Percentiles rank a stretch among this genome's conserved stretches.
Evolutionary conservation across 2,329 filamentous ascomycete genomes (phyloP).

Genomic region (Thermochaetoides dissita): DNA sequence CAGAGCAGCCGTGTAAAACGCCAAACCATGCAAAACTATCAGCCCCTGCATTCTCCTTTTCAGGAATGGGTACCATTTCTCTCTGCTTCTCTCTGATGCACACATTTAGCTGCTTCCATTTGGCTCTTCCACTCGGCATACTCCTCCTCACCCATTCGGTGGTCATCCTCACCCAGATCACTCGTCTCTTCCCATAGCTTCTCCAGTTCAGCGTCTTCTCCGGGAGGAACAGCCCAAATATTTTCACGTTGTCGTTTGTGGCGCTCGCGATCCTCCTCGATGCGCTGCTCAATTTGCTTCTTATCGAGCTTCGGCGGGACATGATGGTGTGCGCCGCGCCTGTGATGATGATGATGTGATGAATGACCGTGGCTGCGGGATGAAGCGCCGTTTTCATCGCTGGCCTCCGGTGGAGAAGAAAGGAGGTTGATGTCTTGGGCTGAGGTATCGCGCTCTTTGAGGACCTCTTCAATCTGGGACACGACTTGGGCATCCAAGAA

Average conservation of each 20-base stretch:
- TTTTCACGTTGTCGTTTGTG: conserved; percentile 86
- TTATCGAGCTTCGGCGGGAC: conserved; percentile 49
- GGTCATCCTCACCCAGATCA: conserved; percentile 78
- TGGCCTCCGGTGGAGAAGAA: conserved; percentile 28
- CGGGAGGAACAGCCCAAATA: conserved; percentile 73
- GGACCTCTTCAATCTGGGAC: conserved; percentile 64
- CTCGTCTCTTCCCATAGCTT: conserved; percentile 79
- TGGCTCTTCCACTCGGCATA: conserved; percentile 30
- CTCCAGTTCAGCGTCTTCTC: conserved; percentile 56
- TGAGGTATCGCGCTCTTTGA: conserved; percentile 63
- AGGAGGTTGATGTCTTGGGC: conserved; percentile 37
- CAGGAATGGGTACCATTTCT: conserved; percentile 9
- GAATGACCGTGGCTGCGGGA: conserved; percentile 11
- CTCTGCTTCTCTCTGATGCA: conserved; percentile 18
- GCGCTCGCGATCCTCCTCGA: conserved; percentile 89
- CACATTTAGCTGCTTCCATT: conserved; percentile 22
- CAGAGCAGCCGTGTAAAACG: not conserved
- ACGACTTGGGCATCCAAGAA: conserved; percentile 66
- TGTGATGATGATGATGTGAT: not conserved
- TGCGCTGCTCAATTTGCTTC: conserved; percentile 82
- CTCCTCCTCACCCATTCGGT: conserved; percentile 63
- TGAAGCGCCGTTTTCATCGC: conserved; percentile 13
- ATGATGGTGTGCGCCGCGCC: not conserved
- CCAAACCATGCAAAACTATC: conserved; percentile 3
- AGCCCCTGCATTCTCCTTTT: not conserved